Percentiles rank a stretch among this genome's conserved stretches.
These are phyloP conservation scores for Trypanosoma rangeli DNA, from an alignment of 208 protist genomes.

Conservation along the genomic window DNA sequence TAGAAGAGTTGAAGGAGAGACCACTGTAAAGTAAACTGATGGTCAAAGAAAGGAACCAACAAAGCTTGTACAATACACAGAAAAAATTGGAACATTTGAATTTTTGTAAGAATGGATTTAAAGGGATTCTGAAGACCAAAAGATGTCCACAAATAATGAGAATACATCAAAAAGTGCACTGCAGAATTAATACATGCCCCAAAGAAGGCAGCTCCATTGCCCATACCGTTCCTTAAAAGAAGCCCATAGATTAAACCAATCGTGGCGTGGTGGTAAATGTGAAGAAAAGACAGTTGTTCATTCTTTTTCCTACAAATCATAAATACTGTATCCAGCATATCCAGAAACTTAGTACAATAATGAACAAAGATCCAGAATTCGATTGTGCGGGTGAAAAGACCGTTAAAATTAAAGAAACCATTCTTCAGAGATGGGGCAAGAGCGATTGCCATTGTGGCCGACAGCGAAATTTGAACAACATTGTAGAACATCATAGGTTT, in stretches of 20 bases:
- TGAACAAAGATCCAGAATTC: slow-evolving; percentile 90
- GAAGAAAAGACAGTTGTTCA: slow-evolving; percentile 86
- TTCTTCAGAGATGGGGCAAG: slow-evolving; percentile 46
- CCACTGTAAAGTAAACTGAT: slow-evolving; percentile 61
- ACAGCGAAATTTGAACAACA: slow-evolving; percentile 68
- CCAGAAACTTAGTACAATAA: slow-evolving; percentile 87
- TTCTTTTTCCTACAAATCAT: slow-evolving; percentile 90
- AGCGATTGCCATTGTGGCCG: slow-evolving; percentile 74
- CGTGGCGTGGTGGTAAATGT: slow-evolving; percentile 90
- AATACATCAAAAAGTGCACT: slow-evolving; percentile 93
- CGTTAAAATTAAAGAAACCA: slow-evolving; percentile 79
- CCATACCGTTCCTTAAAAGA: slow-evolving; percentile 80
- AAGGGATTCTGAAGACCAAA: slow-evolving; percentile 86
- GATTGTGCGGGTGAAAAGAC: slow-evolving; percentile 54
- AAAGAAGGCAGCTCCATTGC: slow-evolving; percentile 87
- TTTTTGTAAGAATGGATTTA: slow-evolving; percentile 81
- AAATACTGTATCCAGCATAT: slow-evolving; percentile 90
- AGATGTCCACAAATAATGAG: slow-evolving; percentile 88
- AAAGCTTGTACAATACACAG: slow-evolving; percentile 84
- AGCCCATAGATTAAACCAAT: slow-evolving; percentile 89
- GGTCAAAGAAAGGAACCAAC: slow-evolving; percentile 56
- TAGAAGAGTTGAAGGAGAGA: slow-evolving; percentile 75
- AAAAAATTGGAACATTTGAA: slow-evolving; percentile 88
- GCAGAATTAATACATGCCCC: slow-evolving; percentile 89
- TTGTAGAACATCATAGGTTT: slow-evolving; percentile 87